Percentiles rank a stretch among this genome's conserved stretches.
These are phyloP conservation scores for Aspergillus haitiensis DNA, from an alignment of 495 filamentous ascomycete genomes.

Conservation along the genomic window DNA sequence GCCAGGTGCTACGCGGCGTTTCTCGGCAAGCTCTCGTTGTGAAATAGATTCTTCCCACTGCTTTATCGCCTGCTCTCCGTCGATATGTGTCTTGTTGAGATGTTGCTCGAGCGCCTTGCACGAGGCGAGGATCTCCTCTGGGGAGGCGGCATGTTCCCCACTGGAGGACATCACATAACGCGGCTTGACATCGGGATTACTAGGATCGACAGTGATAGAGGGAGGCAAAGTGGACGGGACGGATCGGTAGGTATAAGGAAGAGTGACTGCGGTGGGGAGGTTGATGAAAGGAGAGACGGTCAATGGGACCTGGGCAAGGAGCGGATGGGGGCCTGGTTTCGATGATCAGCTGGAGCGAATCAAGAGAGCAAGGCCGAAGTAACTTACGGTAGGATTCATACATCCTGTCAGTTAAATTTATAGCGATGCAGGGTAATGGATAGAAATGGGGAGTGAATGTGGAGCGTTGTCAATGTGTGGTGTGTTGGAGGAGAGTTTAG, in stretches of 20 bases:
- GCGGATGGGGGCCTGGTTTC: slow-evolving; percentile 69
- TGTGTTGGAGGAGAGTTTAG: too few species aligned
- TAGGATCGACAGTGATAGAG: slow-evolving; percentile 60
- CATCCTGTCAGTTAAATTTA: slow-evolving; percentile 28
- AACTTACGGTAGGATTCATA: slow-evolving; percentile 49
- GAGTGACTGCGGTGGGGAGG: slow-evolving; percentile 83
- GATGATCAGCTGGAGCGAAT: slow-evolving; percentile 19
- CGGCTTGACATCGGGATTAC: slow-evolving; percentile 45
- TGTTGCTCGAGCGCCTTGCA: slow-evolving; percentile 76
- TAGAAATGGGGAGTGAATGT: slow-evolving; percentile 10
- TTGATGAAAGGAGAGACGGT: slow-evolving; percentile 93
- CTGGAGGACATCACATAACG: slow-evolving; percentile 71
- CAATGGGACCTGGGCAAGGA: slow-evolving; percentile 88
- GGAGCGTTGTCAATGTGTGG: background rate
- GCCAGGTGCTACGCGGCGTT: slow-evolving; percentile 84
- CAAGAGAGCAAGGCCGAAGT: background rate
- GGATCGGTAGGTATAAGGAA: slow-evolving; percentile 92
- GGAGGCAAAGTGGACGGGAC: slow-evolving; percentile 83
- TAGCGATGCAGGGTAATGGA: background rate
- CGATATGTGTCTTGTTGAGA: slow-evolving; percentile 59
- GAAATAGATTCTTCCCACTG: slow-evolving; percentile 69
- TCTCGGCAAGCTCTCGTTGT: slow-evolving; percentile 85
- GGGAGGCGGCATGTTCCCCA: slow-evolving; percentile 74
- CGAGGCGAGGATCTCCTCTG: slow-evolving; percentile 77
- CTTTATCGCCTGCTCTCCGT: slow-evolving; percentile 63